These are phyloP conservation scores for Cryomyces minteri DNA, from an alignment of 495 filamentous ascomycete genomes.

Conservation along the genomic window DNA sequence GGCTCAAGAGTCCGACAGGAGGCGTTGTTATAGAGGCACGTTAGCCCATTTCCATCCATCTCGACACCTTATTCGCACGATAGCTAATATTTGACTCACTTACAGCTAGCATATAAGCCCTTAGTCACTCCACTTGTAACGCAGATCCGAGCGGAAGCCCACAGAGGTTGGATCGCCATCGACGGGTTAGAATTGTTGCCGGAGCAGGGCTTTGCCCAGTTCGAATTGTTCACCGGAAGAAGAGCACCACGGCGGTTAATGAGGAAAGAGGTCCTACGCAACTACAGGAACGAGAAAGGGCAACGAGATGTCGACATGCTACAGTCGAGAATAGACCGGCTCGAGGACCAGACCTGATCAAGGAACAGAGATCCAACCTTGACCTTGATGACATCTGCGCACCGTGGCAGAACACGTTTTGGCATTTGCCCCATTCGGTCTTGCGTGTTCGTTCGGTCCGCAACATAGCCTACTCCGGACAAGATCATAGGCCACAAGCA, in stretches of 20 bases:
- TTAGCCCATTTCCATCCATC: not conserved
- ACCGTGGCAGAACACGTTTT: too few species aligned
- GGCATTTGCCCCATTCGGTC: too few species aligned
- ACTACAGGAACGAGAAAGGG: not conserved
- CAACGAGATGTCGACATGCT: too few species aligned
- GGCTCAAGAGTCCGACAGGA: slow-evolving; percentile 59
- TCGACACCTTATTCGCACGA: not conserved
- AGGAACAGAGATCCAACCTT: too few species aligned
- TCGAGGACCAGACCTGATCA: too few species aligned
- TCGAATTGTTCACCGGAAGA: slow-evolving; percentile 68
- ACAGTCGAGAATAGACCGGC: too few species aligned
- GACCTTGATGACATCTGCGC: too few species aligned
- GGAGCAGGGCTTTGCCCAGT: slow-evolving; percentile 70
- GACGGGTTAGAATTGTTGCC: slow-evolving; percentile 63
- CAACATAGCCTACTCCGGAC: too few species aligned
- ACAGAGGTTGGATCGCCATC: slow-evolving; percentile 55
- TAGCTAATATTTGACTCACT: not conserved
- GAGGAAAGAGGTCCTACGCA: slow-evolving; percentile 45
- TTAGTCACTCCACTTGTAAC: slow-evolving; percentile 49
- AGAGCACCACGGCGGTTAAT: slow-evolving; percentile 59
- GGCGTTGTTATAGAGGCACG: slow-evolving; percentile 60
- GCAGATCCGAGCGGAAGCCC: slow-evolving; percentile 44
- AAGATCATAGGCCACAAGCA: too few species aligned
- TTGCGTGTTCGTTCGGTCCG: too few species aligned
- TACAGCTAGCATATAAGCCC: slow-evolving; percentile 53